These are phyloP conservation scores for Coniella vitis DNA, from an alignment of 2,329 filamentous ascomycete species.

Conservation along the genomic window DNA sequence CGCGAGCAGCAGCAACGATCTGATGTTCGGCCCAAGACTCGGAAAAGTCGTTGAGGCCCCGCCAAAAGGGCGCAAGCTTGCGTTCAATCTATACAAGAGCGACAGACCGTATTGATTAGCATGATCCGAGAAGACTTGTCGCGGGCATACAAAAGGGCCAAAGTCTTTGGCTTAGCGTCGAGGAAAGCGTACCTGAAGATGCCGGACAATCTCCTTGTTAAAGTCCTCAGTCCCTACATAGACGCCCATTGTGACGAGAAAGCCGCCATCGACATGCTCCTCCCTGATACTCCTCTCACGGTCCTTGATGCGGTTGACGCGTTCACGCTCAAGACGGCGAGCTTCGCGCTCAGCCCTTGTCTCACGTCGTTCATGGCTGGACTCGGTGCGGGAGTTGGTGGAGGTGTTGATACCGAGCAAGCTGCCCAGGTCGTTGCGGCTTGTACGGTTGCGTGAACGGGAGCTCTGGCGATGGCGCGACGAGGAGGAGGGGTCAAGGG, in stretches of 20 bases:
- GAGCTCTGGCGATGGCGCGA: constrained; percentile 17
- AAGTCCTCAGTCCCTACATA: constrained; percentile 93
- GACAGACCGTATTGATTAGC: too few relatives aligned
- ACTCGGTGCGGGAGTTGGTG: constrained; percentile 32
- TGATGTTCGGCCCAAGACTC: constrained; percentile 91
- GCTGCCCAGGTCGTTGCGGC: constrained; percentile 39
- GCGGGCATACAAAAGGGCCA: too few relatives aligned
- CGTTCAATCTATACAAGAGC: constrained; percentile 67
- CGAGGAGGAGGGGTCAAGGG: constrained; percentile 17
- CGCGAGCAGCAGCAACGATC: constrained; percentile 83
- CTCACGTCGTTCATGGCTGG: constrained; percentile 62
- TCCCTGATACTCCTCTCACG: constrained; percentile 84
- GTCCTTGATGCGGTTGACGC: constrained; percentile 68
- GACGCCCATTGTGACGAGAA: constrained; percentile 85
- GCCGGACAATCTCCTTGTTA: constrained; percentile 78
- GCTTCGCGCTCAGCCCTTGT: constrained; percentile 89
- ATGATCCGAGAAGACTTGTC: too few relatives aligned
- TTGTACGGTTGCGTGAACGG: constrained; percentile 26
- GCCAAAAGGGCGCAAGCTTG: constrained; percentile 90
- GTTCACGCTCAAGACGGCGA: constrained; percentile 75
- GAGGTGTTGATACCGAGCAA: constrained; percentile 37
- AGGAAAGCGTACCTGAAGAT: constrained; percentile 64
- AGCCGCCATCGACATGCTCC: constrained; percentile 91
- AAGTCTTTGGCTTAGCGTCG: too few relatives aligned
- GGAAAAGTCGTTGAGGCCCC: constrained; percentile 82